phyloP scores from a whole-genome alignment of 352 stramenopile genomes.

The Pythium aristosporum region DNA sequence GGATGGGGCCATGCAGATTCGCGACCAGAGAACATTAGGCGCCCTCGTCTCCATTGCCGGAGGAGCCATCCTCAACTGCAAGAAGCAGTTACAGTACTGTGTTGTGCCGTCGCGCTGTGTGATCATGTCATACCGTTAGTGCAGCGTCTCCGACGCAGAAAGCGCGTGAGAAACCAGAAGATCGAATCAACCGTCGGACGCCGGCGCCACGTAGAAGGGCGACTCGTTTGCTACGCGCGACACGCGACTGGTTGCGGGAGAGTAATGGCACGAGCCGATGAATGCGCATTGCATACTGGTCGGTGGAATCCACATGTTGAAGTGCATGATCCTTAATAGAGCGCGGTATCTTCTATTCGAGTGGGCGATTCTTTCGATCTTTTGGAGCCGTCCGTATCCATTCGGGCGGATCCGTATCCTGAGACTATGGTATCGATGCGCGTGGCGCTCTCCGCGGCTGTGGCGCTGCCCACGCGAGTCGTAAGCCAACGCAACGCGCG shows the following conservation, averaged over 20 bases:
- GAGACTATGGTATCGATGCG: not conserved
- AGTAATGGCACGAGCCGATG: too few species aligned
- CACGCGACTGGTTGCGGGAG: too few species aligned
- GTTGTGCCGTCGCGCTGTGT: too few species aligned
- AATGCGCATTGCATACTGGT: slow-evolving; percentile 5
- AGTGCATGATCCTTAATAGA: slow-evolving; percentile 9
- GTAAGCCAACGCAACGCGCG: slow-evolving; percentile 5
- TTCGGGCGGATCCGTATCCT: not conserved
- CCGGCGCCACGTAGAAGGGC: too few species aligned
- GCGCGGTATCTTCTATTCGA: not conserved
- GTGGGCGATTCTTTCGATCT: slow-evolving; percentile 21
- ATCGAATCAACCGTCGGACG: too few species aligned
- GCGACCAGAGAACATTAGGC: too few species aligned
- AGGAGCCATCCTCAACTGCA: too few species aligned
- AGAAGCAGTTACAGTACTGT: too few species aligned
- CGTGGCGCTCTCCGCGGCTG: not conserved
- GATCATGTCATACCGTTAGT: too few species aligned
- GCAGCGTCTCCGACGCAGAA: too few species aligned
- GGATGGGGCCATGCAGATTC: not conserved
- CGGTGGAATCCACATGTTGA: slow-evolving; percentile 19
- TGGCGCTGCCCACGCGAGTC: not conserved
- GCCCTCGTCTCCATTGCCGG: not conserved
- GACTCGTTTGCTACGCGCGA: too few species aligned
- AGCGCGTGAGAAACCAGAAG: too few species aligned
- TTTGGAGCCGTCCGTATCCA: slow-evolving; percentile 11